These are phyloP conservation scores for Pugionium dolabratum DNA, from an alignment of 345 rosid genomes.

Conservation along the genomic window DNA sequence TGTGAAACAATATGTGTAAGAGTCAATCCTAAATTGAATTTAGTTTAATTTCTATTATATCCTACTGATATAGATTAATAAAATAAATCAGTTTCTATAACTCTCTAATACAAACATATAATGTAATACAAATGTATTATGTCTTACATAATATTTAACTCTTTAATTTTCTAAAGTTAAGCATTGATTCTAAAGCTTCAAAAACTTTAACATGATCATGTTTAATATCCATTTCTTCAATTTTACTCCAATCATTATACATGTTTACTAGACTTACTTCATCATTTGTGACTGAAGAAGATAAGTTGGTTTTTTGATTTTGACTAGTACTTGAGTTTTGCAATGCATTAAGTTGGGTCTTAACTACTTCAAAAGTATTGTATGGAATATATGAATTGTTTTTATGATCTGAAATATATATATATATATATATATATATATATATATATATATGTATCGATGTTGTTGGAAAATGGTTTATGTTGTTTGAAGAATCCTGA, in stretches of 20 bases:
- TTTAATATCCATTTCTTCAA: constrained; percentile 19
- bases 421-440: not conserved
- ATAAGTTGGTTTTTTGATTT: constrained; percentile 14
- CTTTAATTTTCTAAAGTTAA: not conserved
- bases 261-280: constrained; percentile 28
- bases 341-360: constrained; percentile 19
- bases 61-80: too few relatives aligned
- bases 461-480: not conserved
- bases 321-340: constrained; percentile 19
- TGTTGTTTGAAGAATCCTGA: constrained; percentile 10
- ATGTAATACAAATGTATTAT: not conserved
- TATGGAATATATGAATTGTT: constrained; percentile 29
- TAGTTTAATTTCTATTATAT: too few relatives aligned
- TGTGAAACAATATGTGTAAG: too few relatives aligned
- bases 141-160: not conserved
- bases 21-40: too few relatives aligned
- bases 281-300: constrained; percentile 14
- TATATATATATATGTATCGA: not conserved
- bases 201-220: constrained; percentile 21
- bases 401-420: not conserved
- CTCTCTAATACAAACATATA: too few relatives aligned
- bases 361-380: constrained; percentile 31
- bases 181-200: constrained; percentile 11
- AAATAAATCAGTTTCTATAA: too few relatives aligned
- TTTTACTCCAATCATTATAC: constrained; percentile 35